These are phyloP conservation scores for Rhizopus delemar DNA, from an alignment of 371 early-diverging fungal species.

Conservation along the genomic window DNA sequence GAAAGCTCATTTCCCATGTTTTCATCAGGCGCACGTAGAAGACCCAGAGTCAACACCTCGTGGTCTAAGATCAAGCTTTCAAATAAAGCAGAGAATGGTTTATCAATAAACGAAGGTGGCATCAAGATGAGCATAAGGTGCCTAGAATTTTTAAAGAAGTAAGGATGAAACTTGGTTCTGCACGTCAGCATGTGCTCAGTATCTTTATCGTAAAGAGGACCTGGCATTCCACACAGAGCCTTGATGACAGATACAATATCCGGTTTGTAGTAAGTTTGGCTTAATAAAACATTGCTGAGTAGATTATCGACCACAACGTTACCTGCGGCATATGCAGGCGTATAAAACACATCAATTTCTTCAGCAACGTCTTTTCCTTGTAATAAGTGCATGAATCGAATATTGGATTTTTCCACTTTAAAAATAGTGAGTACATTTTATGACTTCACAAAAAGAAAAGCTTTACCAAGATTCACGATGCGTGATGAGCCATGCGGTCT, in stretches of 20 bases:
- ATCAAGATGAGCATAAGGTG: constrained; percentile 37
- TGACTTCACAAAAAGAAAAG: background rate
- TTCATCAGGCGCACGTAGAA: constrained; percentile 48
- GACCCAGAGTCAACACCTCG: constrained; percentile 44
- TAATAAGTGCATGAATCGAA: constrained; percentile 46
- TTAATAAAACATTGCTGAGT: constrained; percentile 45
- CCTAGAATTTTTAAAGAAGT: constrained; percentile 23
- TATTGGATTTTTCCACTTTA: constrained; percentile 46
- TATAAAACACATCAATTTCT: constrained; percentile 34
- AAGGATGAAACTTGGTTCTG: constrained; percentile 23
- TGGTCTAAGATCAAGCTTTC: constrained; percentile 38
- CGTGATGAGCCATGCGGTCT: constrained; percentile 28
- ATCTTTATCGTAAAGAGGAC: constrained; percentile 36
- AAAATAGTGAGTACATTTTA: background rate
- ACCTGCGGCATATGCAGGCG: constrained; percentile 53
- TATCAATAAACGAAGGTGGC: constrained; percentile 39
- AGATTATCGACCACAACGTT: constrained; percentile 48
- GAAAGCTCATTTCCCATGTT: constrained; percentile 47
- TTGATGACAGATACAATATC: constrained; percentile 55
- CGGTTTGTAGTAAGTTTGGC: constrained; percentile 52
- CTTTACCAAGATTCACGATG: constrained; percentile 35
- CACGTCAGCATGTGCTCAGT: constrained; percentile 20
- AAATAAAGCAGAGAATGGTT: constrained; percentile 40
- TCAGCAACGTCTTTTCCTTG: constrained; percentile 37
- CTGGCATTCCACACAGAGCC: constrained; percentile 52